Evolutionary conservation across 495 filamentous ascomycete species (phyloP).

Genomic region (Hypomontagnella submonticulosa): DNA sequence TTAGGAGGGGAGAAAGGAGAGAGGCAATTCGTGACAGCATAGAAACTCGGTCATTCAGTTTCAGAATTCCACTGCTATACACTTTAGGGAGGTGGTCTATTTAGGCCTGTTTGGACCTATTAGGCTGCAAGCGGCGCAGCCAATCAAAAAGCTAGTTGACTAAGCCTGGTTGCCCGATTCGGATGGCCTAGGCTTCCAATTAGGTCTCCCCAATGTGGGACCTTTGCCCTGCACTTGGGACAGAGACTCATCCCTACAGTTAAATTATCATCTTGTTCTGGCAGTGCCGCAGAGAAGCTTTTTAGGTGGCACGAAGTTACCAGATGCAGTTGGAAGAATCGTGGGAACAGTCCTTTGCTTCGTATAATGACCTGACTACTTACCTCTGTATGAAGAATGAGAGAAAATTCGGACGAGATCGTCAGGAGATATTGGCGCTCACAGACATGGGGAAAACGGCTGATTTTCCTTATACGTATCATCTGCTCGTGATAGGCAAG

Average conservation of each 20-base stretch:
- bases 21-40: slow-evolving; percentile 12
- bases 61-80: slow-evolving; percentile 22
- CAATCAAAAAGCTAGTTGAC: slow-evolving; percentile 24
- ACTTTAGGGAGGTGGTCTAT: neutral
- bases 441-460: slow-evolving; percentile 22
- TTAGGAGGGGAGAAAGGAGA: slow-evolving; percentile 7
- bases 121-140: slow-evolving; percentile 3
- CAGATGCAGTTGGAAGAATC: no score
- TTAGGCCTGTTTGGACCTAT: slow-evolving; percentile 12
- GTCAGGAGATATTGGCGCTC: slow-evolving; percentile 31
- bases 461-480: slow-evolving; percentile 27
- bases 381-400: slow-evolving; percentile 6
- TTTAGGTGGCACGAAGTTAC: neutral
- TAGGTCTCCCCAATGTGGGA: slow-evolving; percentile 7
- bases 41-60: slow-evolving; percentile 28
- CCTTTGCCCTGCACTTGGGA: slow-evolving; percentile 20
- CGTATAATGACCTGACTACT: neutral
- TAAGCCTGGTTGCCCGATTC: slow-evolving; percentile 30
- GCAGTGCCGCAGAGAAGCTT: neutral
- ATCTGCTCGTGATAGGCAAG: slow-evolving; percentile 23
- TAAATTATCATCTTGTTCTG: no score
- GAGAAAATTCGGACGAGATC: slow-evolving; percentile 29
- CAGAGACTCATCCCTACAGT: slow-evolving; percentile 5
- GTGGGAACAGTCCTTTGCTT: no score
- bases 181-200: slow-evolving; percentile 30